Conservation (phyloP, 2,329 filamentous ascomycete species). For the Huntiella decipiens region DNA sequence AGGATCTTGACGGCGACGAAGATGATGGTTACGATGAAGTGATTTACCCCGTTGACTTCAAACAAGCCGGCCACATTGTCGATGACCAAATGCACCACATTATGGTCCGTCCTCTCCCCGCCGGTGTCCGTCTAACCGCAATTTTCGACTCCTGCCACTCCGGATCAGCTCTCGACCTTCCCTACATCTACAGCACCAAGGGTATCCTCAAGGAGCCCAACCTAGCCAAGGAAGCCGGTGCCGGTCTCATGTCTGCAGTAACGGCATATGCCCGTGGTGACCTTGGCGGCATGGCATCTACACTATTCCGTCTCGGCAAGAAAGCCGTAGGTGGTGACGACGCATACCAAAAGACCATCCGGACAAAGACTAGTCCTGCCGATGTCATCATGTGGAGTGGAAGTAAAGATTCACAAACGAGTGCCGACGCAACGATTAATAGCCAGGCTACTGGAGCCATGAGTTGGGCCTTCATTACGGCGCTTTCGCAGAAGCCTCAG, state of each 20-base stretch:
- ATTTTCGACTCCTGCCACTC: conserved; percentile 41
- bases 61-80: conserved; percentile 32
- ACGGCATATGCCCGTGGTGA: conserved; percentile 63
- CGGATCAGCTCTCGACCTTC: conserved; percentile 36
- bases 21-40: conserved; percentile 39
- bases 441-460: conserved; percentile 80
- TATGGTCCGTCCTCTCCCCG: conserved; percentile 42
- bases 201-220: conserved; percentile 57
- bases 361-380: conserved; percentile 72
- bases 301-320: conserved; percentile 61
- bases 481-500: conserved; percentile 71
- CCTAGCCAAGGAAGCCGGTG: conserved; percentile 50
- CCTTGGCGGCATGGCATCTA: conserved; percentile 54
- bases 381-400: conserved; percentile 90
- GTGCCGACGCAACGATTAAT: conserved; percentile 65
- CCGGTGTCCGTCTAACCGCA: conserved; percentile 44
- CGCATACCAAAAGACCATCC: conserved; percentile 52
- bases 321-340: conserved; percentile 51
- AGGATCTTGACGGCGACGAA: conserved; percentile 36
- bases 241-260: conserved; percentile 47
- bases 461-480: conserved; percentile 78
- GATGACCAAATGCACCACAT: conserved; percentile 42
- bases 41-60: conserved; percentile 38
- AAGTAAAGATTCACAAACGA: conserved; percentile 76
- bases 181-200: conserved; percentile 45